A percentile compares a stretch with the other conserved stretches of the same genome.
Conservation (phyloP, 257 asterid species). For the Solanum commersonii region DNA sequence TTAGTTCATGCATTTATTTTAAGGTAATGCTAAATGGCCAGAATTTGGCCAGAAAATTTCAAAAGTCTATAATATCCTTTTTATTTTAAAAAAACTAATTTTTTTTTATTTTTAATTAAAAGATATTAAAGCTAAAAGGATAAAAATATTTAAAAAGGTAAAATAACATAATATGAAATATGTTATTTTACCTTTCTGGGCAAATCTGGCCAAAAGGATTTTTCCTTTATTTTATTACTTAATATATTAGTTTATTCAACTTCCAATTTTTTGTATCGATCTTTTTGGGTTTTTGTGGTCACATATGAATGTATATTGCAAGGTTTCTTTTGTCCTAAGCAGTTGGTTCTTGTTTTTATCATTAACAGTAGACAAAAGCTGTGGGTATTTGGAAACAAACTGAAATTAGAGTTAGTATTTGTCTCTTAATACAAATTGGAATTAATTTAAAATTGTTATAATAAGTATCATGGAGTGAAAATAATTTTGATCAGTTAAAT, state of each 20-base stretch:
- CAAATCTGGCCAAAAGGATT: too few species aligned
- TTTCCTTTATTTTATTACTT: neutral
- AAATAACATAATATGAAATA: too few species aligned
- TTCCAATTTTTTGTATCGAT: neutral
- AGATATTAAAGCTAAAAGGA: too few species aligned
- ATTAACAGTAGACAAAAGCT: neutral
- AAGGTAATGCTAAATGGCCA: too few species aligned
- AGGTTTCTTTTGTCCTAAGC: neutral
- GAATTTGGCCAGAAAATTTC: too few species aligned
- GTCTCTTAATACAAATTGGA: neutral
- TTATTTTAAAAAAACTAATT: too few species aligned
- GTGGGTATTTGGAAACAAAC: neutral
- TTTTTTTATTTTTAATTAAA: too few species aligned
- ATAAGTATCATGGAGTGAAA: neutral
- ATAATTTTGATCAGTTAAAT: too few species aligned
- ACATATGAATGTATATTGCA: neutral
- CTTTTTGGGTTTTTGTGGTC: neutral
- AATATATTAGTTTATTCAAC: neutral
- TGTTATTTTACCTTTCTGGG: too few species aligned
- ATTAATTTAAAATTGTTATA: neutral
- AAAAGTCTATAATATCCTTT: too few species aligned
- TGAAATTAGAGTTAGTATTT: neutral
- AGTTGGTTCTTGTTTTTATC: neutral
- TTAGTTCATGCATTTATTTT: neutral
- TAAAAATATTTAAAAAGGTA: too few species aligned